A percentile compares a stretch with the other conserved stretches of the same genome.
phyloP scores from a whole-genome alignment of 208 protist genomes.

The Leishmania braziliensis region DNA sequence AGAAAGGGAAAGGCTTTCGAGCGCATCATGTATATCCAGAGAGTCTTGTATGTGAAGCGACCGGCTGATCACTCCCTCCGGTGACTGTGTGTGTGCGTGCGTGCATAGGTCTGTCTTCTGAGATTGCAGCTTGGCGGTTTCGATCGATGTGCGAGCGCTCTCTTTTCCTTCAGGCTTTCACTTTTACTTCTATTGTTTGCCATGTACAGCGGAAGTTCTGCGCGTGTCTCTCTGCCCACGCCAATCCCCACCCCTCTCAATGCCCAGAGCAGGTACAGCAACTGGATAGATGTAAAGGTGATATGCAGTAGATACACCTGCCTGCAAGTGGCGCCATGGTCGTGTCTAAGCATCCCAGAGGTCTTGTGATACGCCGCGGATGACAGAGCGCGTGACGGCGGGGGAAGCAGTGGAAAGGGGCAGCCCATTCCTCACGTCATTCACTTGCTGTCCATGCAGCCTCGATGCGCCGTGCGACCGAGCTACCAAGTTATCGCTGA shows the following conservation, averaged over 20 bases:
- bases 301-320: neutral
- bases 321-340: neutral
- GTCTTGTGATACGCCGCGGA: too few relatives aligned
- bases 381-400: neutral
- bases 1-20: neutral
- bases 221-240: neutral
- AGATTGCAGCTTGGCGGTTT: neutral
- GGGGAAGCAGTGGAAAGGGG: neutral
- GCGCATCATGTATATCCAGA: neutral
- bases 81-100: neutral
- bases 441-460: neutral
- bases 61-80: neutral
- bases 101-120: neutral
- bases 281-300: neutral
- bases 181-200: neutral
- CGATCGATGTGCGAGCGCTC: too few relatives aligned
- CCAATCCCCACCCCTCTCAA: neutral
- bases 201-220: constrained; percentile 5
- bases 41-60: neutral
- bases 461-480: neutral
- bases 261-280: too few relatives aligned
- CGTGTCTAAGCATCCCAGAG: neutral
- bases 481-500: neutral
- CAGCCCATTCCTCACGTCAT: neutral
- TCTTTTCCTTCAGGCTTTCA: neutral